Percentiles rank a stretch among this genome's conserved stretches.
phyloP scores from a whole-genome alignment of 192 early-diverging fungal genomes.

The Coemansia sp. region DNA sequence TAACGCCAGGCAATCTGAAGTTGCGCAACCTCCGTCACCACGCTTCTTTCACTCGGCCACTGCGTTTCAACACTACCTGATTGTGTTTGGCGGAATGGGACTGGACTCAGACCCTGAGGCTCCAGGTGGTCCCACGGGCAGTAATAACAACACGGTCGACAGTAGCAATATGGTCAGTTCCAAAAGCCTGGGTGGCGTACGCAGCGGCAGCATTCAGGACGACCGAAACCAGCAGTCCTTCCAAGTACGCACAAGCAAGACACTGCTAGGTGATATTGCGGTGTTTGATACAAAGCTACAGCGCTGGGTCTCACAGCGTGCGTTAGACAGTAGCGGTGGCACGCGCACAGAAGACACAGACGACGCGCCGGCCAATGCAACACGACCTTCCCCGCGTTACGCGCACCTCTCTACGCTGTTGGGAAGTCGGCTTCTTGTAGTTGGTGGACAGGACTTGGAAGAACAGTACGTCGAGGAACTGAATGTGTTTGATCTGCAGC shows the following conservation, averaged over 20 bases:
- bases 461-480: slow-evolving; percentile 78
- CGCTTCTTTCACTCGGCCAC: slow-evolving; percentile 78
- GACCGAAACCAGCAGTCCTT: slow-evolving; percentile 54
- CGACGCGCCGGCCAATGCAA: slow-evolving; percentile 30
- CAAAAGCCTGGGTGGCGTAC: slow-evolving; percentile 6
- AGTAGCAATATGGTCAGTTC: background rate
- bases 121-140: background rate
- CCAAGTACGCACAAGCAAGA: slow-evolving; percentile 56
- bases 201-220: slow-evolving; percentile 23
- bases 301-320: slow-evolving; percentile 51
- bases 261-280: slow-evolving; percentile 67
- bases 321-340: slow-evolving; percentile 11
- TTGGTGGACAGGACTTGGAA: slow-evolving; percentile 77
- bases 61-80: slow-evolving; percentile 61
- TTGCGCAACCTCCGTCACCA: slow-evolving; percentile 31
- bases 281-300: slow-evolving; percentile 60
- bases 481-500: slow-evolving; percentile 72
- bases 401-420: slow-evolving; percentile 73
- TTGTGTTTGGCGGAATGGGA: slow-evolving; percentile 83
- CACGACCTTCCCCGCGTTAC: slow-evolving; percentile 67
- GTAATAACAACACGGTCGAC: background rate
- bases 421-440: slow-evolving; percentile 61
- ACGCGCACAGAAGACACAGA: background rate
- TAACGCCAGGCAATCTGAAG: background rate
- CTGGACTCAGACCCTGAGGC: slow-evolving; percentile 37